phyloP scores from a whole-genome alignment of 257 asterid species.

The Ligustrum vulgare region DNA sequence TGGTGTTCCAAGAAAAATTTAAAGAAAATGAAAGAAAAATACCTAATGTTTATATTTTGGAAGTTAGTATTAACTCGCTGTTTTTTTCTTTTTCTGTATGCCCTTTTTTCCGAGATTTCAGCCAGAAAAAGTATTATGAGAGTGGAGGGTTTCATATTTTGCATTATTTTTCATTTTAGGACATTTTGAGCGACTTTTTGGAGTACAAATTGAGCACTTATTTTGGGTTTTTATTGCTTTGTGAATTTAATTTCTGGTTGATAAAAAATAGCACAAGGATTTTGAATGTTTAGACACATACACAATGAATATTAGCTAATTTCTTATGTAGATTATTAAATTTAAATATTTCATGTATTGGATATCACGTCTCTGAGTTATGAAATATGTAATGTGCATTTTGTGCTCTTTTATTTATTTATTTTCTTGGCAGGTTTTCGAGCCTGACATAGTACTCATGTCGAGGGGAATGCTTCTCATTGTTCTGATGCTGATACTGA shows the following conservation, averaged over 20 bases:
- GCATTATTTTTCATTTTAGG: background rate
- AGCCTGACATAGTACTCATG: slow-evolving; percentile 33
- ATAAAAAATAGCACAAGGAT: background rate
- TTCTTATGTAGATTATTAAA: background rate
- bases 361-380: background rate
- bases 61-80: background rate
- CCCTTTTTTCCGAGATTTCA: background rate
- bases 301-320: too few species aligned
- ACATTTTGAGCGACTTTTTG: background rate
- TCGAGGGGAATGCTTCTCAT: slow-evolving; percentile 62
- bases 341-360: background rate
- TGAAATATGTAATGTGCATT: background rate
- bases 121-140: background rate
- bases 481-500: slow-evolving; percentile 44
- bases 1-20: background rate
- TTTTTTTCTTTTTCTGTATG: background rate
- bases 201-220: background rate
- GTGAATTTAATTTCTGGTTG: background rate
- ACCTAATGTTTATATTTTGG: background rate
- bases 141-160: background rate
- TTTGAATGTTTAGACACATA: background rate
- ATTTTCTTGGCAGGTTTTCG: slow-evolving; percentile 17
- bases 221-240: background rate
- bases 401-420: background rate
- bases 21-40: background rate